Base-by-base conservation (phyloP, 2,329 filamentous ascomycete genomes). In the Juglanconis juglandina region DNA sequence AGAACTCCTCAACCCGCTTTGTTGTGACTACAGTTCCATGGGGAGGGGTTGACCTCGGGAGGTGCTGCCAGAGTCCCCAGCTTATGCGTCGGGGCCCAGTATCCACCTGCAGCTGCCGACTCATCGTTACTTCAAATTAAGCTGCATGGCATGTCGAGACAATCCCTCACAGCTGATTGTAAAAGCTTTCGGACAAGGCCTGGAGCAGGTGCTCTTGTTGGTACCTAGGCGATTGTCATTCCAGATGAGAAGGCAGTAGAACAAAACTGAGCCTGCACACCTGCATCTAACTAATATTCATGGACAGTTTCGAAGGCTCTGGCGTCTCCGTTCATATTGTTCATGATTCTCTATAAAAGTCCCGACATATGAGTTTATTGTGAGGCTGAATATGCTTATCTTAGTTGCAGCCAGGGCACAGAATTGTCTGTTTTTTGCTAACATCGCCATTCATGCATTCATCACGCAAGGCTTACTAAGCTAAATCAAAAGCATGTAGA, bases 381-480 rank as follows among this genome's bases (percentile, higher is more conserved):
- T n/a, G n/a, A n/a, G n/a, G n/a, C n/a, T n/a, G n/a, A n/a, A 11
- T 41, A 5, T 41, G 39, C 9, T 11, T 41, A 11, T 41, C 35
- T 39, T 11, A 11, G 35, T 39, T 39, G 9, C 39, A 41, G 39
- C n/a, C n/a, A n/a, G n/a, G n/a, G n/a, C n/a, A n/a, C n/a, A n/a
- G n/a, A n/a, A n/a, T n/a, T n/a, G n/a, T n/a, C n/a, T n/a, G n/a
- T n/a, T n/a, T n/a, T n/a, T n/a, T n/a, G n/a, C n/a, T n/a, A n/a
- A n/a, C 24, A 33, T 50, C 54, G 54, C 30, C 54, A 56, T 56
- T 50, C 24, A 7, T 41, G 54, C 46, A 50, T 34, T 11, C 24
- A 50, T 56, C 46, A 51, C 54, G 46, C 54, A 56, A 56, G 17
- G 11, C 17, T 9, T 41, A n/a, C 50, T 53, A 41, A 30, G 34